Conservation (phyloP, 768 basidiomycete species). For the Mycena alexandri region DNA sequence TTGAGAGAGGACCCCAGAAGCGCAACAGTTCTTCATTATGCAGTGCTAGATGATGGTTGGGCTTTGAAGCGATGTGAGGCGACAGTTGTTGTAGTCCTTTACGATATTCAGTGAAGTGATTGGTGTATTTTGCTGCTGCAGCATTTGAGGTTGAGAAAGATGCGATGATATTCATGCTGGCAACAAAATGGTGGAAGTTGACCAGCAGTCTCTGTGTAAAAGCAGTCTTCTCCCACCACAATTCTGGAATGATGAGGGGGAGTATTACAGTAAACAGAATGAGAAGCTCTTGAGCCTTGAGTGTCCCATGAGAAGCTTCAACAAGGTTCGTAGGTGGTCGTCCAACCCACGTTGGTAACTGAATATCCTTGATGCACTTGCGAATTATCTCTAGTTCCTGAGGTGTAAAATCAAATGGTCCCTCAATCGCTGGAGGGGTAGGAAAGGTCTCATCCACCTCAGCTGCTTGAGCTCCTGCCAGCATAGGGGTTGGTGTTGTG, state of each 20-base stretch:
- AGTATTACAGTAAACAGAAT: too few species aligned
- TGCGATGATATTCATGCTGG: conserved; percentile 26
- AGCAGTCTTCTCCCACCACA: background rate
- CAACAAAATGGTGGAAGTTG: conserved; percentile 26
- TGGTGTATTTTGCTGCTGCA: conserved; percentile 22
- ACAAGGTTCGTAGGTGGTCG: background rate
- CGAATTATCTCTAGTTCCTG: background rate
- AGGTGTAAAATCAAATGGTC: background rate
- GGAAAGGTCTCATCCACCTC: too few species aligned
- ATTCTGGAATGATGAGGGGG: background rate
- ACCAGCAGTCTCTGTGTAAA: background rate
- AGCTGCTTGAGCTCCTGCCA: too few species aligned
- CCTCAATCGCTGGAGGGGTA: background rate
- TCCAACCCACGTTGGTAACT: background rate
- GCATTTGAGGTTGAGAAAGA: conserved; percentile 28
- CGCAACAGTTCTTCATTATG: conserved; percentile 23
- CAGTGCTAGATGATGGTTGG: conserved; percentile 34
- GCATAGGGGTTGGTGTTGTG: too few species aligned
- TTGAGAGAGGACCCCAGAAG: conserved; percentile 33
- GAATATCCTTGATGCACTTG: background rate
- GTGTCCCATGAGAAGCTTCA: background rate
- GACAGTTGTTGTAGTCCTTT: background rate
- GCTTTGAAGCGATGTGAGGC: conserved; percentile 2
- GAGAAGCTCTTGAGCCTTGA: too few species aligned
- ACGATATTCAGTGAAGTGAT: conserved; percentile 26